Base-by-base conservation (phyloP, 768 basidiomycete species). In the Lentinula boryana region DNA sequence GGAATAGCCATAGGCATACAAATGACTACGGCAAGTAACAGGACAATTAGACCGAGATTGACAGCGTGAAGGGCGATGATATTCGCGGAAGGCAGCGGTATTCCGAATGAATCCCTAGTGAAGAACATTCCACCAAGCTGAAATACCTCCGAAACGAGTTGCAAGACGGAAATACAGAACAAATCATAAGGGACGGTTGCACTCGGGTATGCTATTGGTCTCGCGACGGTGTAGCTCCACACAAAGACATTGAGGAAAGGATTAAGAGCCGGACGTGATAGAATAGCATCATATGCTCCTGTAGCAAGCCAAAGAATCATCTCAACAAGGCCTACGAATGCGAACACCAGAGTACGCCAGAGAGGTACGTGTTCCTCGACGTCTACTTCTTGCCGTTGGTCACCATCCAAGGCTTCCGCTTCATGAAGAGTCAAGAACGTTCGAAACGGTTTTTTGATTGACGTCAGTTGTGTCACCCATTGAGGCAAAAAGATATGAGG, bases 1-100 rank as follows among this genome's bases (percentile, higher is more conserved):
- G 91, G 89, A n/a, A 88, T 68, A 1, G 70, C 82, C 58, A 93
- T 64, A 0, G 90, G 91, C 83, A 90, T 91, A 1, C 73, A 61
- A 2, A 87, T 65, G 12, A 86, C 73, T 5, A 86, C 70, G 0
- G 66, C 62, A 12, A 90, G 59, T 27, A 87, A 70, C 1, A 72
- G 63, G 10, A 77, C 27, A 33, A 84, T 62, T 0, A 74, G 78
- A 9, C 74, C 61, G 36, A 88, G 52, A 68, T 90, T 85, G 56
- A 66, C 38, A 71, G 66, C 36, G 67, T 67, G 64, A 1, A 68
- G 75, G 12, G 70, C 56, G 8, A 75, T 38, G 5, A 69, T 67
- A 10, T 67, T 18, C 2, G 70, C 60, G 0, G 74, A 63, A 2
- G 81, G 83, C 15, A 81, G 67, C 0, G 81, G 79, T 1, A 74